Evolutionary conservation across 2,329 filamentous ascomycete genomes (phyloP), one percentile per base, ranked within the genome.

Genomic region (Coleophoma cylindrospora): DNA sequence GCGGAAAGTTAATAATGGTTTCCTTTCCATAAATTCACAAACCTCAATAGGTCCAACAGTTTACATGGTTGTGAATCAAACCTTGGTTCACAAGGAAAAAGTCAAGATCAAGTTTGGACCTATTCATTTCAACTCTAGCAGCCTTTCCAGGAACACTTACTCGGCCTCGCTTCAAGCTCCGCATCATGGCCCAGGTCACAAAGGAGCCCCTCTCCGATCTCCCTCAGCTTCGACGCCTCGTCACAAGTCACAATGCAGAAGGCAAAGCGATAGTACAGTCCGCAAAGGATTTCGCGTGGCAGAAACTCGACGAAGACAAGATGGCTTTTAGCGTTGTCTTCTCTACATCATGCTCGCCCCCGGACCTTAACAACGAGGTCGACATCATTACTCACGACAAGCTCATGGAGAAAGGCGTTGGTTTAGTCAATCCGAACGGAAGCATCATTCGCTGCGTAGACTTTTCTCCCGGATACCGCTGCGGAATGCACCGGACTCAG

Each of bases 321-420:
- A 50, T 57, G 47, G 51, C 36, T 8, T 56, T 57, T 47, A 51
- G 51, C 34, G 47, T 72, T 15, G 63, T 70, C 50, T 75, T 70
- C 61, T 71, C 72, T 12, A 75, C 73, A 4, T 63, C 65, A 27
- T 40, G 55, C 43, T 68, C 70, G 52, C 72, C 69, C 3, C 57
- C 68, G 0, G 60, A 68, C 49, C 64, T 76, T 17, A 70, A 69
- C 59, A 46, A 54, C 44, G 68, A 74, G 53, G 60, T 54, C n/a
- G 73, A 76, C 61, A 54, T 76, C 34, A 49, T 51, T 2, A 60
- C 54, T 22, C 72, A 75, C 59, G 61, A 69, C 13, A 50, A 55
- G 10, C 52, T 66, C 37, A 51, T 67, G 3, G n/a, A 19, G 11
- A 34, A 34, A 13, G 43, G 27, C 12, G 45, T 54, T 4, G 49